Evolutionary conservation across 2,329 filamentous ascomycete genomes (phyloP).

Genomic region (Capronia americana): DNA sequence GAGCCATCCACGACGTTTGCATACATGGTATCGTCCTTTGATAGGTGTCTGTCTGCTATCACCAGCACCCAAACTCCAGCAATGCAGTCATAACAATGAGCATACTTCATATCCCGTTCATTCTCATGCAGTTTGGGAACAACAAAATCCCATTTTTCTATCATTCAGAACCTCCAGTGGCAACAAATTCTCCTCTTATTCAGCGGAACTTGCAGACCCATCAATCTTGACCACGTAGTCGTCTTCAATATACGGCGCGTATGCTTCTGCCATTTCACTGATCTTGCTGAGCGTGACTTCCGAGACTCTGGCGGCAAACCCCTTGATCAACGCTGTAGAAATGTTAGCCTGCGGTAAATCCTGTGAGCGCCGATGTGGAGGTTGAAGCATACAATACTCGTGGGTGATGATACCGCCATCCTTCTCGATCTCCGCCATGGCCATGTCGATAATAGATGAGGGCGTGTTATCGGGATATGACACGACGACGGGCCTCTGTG

Average conservation of each 20-base stretch:
- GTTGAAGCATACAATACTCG: slow-evolving; percentile 70
- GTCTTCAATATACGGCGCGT: slow-evolving; percentile 74
- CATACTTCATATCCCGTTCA: background rate
- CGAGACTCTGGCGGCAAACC: slow-evolving; percentile 77
- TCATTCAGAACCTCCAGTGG: background rate
- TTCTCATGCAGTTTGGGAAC: background rate
- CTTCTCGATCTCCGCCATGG: slow-evolving; percentile 72
- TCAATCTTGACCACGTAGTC: slow-evolving; percentile 69
- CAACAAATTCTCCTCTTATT: slow-evolving; percentile 10
- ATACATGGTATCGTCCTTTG: background rate
- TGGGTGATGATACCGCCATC: slow-evolving; percentile 81
- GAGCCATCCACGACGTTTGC: background rate
- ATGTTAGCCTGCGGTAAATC: slow-evolving; percentile 2
- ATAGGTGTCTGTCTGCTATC: background rate
- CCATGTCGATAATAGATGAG: slow-evolving; percentile 69
- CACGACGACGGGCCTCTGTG: slow-evolving; percentile 76
- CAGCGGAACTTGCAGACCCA: slow-evolving; percentile 31
- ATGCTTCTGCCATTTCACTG: slow-evolving; percentile 65
- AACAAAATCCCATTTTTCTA: background rate
- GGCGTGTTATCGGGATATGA: slow-evolving; percentile 76
- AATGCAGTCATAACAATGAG: background rate
- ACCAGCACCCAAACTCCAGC: background rate
- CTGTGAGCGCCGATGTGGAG: background rate
- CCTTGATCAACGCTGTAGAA: slow-evolving; percentile 60
- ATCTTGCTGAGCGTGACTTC: slow-evolving; percentile 72